Base-by-base conservation (phyloP, 2,329 filamentous ascomycete genomes). In the Alternaria panax region DNA sequence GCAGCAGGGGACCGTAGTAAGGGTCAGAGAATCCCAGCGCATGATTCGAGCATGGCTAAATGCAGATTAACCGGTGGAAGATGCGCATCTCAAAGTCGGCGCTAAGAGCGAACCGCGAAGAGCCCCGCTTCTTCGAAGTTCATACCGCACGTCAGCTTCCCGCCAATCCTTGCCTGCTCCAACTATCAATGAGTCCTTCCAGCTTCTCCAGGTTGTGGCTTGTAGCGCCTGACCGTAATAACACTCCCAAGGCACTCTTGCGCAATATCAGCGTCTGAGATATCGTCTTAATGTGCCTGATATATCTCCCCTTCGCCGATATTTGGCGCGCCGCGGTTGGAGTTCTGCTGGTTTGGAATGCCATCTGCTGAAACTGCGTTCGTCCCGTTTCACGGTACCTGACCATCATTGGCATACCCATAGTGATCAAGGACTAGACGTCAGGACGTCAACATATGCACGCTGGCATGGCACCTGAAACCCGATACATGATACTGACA, bases 141-240 rank as follows among this genome's bases (percentile, higher is more conserved):
- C 52, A 41, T 47, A 56, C 52, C 52, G 52, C 52, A 60, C 60
- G 48, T 54, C 60, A 52, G 25, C 50, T 47, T 52, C 56, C 55
- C 55, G 51, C 60, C 45, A 45, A 55, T 60, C 52, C 60, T 60
- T 63, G 59, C 47, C 59, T 50, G 45, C 59, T 32, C 63, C 62
- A 51, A 58, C 53, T 53, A 60, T 62, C 52, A 62, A 56, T 48
- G 41, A 59, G 57, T 63, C 41, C 65, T 66, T 60, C 57, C 40
- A 34, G 16, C 40, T 47, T 57, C 57, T 64, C 65, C 58, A 69
- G 54, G 51, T 53, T 63, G 64, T 68, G 63, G 69, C 70, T 59
- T 66, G 62, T 65, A 65, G 59, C 71, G 67, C 63, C 68, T 72
- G 66, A 71, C 69, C 65, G 54, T 41, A 56, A 57, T 59, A 66